Conservation (phyloP, 2,329 filamentous ascomycete genomes). For the Pestalotiopsis sp. region DNA sequence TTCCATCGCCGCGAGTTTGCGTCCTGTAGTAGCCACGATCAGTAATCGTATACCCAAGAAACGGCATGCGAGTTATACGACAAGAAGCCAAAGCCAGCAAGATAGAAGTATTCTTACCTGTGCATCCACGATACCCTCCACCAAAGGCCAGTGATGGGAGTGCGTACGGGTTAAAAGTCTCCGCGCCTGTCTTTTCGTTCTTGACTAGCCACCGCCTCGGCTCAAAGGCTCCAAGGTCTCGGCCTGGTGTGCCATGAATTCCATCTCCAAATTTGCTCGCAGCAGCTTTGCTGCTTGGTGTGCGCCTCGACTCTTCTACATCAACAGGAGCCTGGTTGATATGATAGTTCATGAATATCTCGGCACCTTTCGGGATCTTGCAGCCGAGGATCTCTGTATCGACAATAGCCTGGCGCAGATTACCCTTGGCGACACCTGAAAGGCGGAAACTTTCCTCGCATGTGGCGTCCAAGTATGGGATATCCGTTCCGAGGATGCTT, state of each 20-base stretch:
- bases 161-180: neutral
- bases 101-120: neutral
- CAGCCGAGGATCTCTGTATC: conserved; percentile 19
- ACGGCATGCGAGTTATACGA: no score
- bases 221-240: neutral
- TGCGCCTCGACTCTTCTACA: neutral
- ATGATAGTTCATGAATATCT: conserved; percentile 7
- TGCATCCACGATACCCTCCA: neutral
- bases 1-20: conserved; percentile 20
- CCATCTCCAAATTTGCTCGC: neutral
- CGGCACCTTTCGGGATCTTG: conserved; percentile 20
- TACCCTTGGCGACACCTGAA: neutral
- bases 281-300: neutral
- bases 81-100: no score
- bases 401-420: conserved; percentile 2
- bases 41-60: neutral
- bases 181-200: neutral
- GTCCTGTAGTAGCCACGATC: conserved; percentile 10
- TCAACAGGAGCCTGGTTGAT: neutral
- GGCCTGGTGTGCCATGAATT: neutral
- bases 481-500: conserved; percentile 23
- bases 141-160: neutral
- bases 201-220: neutral
- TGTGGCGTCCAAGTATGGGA: conserved; percentile 34
- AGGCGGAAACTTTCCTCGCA: conserved; percentile 29